Base-by-base conservation (phyloP, 352 stramenopile species). In the Blastocystis sp. region DNA sequence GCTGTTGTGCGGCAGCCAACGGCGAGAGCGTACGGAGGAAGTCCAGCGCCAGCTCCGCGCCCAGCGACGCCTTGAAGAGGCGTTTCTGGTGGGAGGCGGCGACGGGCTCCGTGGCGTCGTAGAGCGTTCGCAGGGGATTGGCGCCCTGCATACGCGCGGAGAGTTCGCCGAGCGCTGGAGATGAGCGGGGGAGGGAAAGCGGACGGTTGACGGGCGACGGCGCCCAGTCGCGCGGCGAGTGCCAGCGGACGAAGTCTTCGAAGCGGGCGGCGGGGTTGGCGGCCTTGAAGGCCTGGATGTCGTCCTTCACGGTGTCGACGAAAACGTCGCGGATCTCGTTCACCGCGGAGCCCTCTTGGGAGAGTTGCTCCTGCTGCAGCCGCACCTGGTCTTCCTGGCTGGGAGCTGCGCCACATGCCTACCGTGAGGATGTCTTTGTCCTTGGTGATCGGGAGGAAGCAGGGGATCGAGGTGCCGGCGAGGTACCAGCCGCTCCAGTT, bases 191-290 rank as follows among this genome's bases (percentile, higher is more conserved):
- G 18, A 34, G 3, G 29, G n/a, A 46, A 54, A 49, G 63, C 21
- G 46, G 32, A 75, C 63, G 32, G 9, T 69, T 36, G 8, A 7
- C 40, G 27, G 49, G 49, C 16, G 24, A 56, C 2, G 63, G 57
- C 14, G n/a, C 32, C 75, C 75, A 85, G n/a, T 85, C 75, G 21
- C 63, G 57, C 24, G 75, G 75, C 18, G 48, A 72, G 21, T 85
- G 75, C 75, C 75, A 85, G 6, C 75, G 75, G 4, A 85, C 63
- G 51, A 85, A 85, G 44, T 85, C 75, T 42, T 85, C 75, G 51
- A 85, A 76, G 46, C 27, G 59, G 18, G 53, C 54, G 36, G 24
- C 36, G 6, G 75, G 75, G 51, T 85, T 85, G 14, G 75, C 75
- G 14, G 75, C 75, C 42, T 85, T 85, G 57, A 85, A 81, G 16